Base-by-base conservation (phyloP, 352 stramenopile genomes). In the Pseudoperonospora humuli region DNA sequence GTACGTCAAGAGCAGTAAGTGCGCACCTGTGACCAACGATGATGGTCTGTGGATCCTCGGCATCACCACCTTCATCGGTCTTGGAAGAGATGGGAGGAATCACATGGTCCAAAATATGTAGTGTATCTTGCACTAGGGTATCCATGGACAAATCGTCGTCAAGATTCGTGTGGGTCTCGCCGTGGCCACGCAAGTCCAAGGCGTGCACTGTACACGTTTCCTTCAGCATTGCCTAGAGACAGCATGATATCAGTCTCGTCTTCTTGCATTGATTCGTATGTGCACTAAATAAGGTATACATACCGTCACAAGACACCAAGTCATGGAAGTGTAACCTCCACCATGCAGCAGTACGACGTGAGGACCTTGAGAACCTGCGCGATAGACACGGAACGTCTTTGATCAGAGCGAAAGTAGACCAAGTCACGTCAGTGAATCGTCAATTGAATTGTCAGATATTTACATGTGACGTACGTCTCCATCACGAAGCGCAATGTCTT, bases 271-370 rank as follows among this genome's bases (percentile, higher is more conserved):
- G 26, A 32, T 15, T 32, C 11, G 8, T 26, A 26, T 26, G 14
- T 1, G 3, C 3, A n/a, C 26, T 32, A 15, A 13, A 13, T 13
- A 13, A 3, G 7, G 9, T 28, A 0, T 7, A 35, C 45, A 4
- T 51, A 94, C 83, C 36, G 78, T 71, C 26, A 83, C 67, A 13
- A 90, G 61, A 45, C 75, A 80, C 76, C 82, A 95, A 38, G 80
- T 93, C 67, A 95, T 85, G 38, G 75, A 86, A 17, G 77, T 86
- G 61, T 90, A 89, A 43, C 84, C 84, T 14, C 75, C 81, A 28
- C 84, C 84, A 46, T 95, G 84, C 32, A 95, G 61, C 43, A 92
- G 58, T 35, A 95, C 73, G 19, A 93, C 54, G 37, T 87, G 67
- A 13, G 81, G 77, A 7, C 81, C 81, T 26, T 69, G 33, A 10